These are phyloP conservation scores for Bidens hawaiensis DNA, from an alignment of 140 eudicot genomes.

Conservation along the genomic window DNA sequence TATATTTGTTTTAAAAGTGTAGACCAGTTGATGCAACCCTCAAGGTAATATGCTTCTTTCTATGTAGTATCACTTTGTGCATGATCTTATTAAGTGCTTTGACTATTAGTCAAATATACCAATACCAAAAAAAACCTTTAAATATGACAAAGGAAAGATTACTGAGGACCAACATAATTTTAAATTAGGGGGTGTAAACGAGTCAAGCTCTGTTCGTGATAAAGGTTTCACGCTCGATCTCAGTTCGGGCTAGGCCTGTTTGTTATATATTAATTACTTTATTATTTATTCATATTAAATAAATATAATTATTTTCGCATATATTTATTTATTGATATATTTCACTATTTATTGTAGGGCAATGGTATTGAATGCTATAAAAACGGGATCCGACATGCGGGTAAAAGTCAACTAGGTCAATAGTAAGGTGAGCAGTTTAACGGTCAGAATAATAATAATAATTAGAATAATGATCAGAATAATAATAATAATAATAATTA, in stretches of 20 bases:
- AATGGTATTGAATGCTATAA: too few relatives aligned
- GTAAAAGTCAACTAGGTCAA: too few relatives aligned
- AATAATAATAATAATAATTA: too few relatives aligned
- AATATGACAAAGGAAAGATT: background rate
- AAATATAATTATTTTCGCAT: too few relatives aligned
- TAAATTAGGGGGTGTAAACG: background rate
- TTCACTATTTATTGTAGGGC: too few relatives aligned
- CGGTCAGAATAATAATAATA: too few relatives aligned
- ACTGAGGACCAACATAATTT: background rate
- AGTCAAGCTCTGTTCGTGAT: background rate
- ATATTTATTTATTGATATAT: too few relatives aligned
- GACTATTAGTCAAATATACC: background rate
- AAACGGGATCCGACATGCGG: too few relatives aligned
- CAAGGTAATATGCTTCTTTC: conserved; percentile 42
- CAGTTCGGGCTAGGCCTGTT: background rate
- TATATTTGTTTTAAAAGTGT: background rate
- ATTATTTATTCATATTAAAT: too few relatives aligned
- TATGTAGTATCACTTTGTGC: background rate
- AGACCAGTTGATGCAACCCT: conserved; percentile 46
- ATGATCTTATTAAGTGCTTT: background rate
- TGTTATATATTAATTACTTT: too few relatives aligned
- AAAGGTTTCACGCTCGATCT: background rate
- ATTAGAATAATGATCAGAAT: too few relatives aligned
- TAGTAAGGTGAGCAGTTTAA: too few relatives aligned
- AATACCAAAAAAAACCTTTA: background rate